Evolutionary conservation across 495 filamentous ascomycete species (phyloP).

Genomic region (Acidiella bohemica): DNA sequence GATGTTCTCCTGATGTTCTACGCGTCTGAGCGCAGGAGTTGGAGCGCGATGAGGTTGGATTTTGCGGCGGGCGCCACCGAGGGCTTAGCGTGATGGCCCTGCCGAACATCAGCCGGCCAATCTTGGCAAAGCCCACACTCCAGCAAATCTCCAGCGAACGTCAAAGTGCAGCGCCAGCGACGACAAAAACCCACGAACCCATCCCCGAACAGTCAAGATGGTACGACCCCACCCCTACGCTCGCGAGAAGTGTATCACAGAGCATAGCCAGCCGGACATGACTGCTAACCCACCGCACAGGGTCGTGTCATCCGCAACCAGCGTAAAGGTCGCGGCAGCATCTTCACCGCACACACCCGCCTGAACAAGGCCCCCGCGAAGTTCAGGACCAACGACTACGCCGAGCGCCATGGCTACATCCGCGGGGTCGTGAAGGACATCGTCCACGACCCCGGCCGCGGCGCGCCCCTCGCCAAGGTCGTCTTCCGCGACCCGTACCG

Average conservation of each 20-base stretch:
- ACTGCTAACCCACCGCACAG: background rate
- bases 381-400: slow-evolving; percentile 89
- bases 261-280: background rate
- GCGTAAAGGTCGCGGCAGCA: slow-evolving; percentile 89
- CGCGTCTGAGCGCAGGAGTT: too few relatives aligned
- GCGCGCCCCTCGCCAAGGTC: slow-evolving; percentile 92
- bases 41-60: too few relatives aligned
- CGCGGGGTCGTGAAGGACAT: slow-evolving; percentile 97
- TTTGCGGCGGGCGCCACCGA: too few relatives aligned
- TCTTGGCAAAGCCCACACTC: too few relatives aligned
- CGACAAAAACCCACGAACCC: slow-evolving; percentile 10
- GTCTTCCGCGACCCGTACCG: slow-evolving; percentile 85
- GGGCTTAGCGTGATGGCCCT: too few relatives aligned
- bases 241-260: too few relatives aligned
- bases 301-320: slow-evolving; percentile 56
- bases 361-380: slow-evolving; percentile 84
- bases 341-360: slow-evolving; percentile 90
- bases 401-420: slow-evolving; percentile 92
- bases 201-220: slow-evolving; percentile 11
- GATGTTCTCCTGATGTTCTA: too few relatives aligned
- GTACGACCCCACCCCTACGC: too few relatives aligned
- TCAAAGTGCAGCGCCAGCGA: background rate
- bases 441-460: slow-evolving; percentile 96
- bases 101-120: too few relatives aligned
- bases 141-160: background rate